Evolutionary conservation across 2,329 filamentous ascomycete species (phyloP).

Genomic region (Colletotrichum caudatum): DNA sequence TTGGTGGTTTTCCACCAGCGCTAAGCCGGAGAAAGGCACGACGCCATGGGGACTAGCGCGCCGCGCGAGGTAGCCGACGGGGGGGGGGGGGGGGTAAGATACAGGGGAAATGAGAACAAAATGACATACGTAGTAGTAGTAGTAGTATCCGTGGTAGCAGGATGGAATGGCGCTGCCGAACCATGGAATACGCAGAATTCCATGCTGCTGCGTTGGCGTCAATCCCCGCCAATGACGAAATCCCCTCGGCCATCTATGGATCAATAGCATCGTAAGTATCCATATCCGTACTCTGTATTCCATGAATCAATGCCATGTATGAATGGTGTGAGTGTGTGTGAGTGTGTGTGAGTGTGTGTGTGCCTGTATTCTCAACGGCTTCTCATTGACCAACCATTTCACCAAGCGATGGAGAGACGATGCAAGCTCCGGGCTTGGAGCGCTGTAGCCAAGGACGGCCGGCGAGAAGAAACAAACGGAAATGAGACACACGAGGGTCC

Average conservation of each 20-base stretch:
- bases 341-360: no score
- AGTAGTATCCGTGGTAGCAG: no score
- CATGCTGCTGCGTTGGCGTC: neutral
- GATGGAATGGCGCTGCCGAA: neutral
- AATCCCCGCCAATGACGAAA: neutral
- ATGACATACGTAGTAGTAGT: neutral
- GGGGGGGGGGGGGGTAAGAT: no score
- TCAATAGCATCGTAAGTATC: no score
- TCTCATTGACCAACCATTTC: neutral
- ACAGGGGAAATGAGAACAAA: neutral
- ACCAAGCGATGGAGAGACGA: neutral
- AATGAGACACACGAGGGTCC: neutral
- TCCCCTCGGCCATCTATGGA: no score
- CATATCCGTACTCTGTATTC: no score
- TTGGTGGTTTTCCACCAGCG: neutral
- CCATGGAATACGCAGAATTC: neutral
- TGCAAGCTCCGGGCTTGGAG: neutral
- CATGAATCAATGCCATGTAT: no score
- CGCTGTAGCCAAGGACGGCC: neutral
- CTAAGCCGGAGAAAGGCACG: neutral
- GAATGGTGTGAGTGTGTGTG: no score
- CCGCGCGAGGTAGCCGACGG: neutral
- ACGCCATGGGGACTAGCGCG: neutral
- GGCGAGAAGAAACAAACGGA: neutral
- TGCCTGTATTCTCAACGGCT: neutral